These are phyloP conservation scores for Phlegmacium glaucopus DNA, from an alignment of 768 basidiomycete species.

Conservation along the genomic window DNA sequence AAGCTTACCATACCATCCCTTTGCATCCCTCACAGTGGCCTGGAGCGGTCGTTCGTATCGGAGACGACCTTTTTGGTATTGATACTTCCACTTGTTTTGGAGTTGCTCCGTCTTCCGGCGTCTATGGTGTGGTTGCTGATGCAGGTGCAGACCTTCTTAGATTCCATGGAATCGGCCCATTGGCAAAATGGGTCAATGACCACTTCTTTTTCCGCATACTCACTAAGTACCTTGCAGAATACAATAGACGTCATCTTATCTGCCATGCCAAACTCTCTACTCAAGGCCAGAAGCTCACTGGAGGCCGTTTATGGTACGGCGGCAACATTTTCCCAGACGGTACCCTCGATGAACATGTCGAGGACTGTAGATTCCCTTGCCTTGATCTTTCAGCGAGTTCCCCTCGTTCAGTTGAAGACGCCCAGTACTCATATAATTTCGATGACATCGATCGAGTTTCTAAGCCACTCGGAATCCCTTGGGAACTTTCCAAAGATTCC, in stretches of 20 bases:
- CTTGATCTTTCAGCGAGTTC: conserved; percentile 20
- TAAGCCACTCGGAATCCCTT: conserved; percentile 14
- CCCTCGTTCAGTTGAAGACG: conserved; percentile 8
- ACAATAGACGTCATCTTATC: conserved; percentile 16
- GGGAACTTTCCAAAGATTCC: conserved; percentile 14
- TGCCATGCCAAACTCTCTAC: conserved; percentile 7
- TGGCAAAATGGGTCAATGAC: conserved; percentile 31
- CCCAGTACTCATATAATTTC: background rate
- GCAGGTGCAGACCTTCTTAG: conserved; percentile 20
- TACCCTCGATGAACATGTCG: conserved; percentile 24
- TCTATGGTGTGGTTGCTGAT: conserved; percentile 22
- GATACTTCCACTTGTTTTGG: conserved; percentile 25
- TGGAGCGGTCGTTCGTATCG: conserved; percentile 22
- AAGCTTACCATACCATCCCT: conserved; percentile 35
- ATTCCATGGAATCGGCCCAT: conserved; percentile 21
- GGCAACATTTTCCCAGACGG: conserved; percentile 17
- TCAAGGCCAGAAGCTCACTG: background rate
- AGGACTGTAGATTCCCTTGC: conserved; percentile 20
- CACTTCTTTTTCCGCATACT: conserved; percentile 26
- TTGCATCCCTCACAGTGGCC: conserved; percentile 35
- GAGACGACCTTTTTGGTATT: conserved; percentile 16
- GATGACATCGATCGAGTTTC: conserved; percentile 34
- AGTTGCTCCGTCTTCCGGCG: conserved; percentile 11
- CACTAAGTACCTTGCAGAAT: conserved; percentile 14
- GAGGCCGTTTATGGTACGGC: conserved; percentile 19